A percentile compares a stretch with the other conserved stretches of the same genome.
Evolutionary conservation across 495 filamentous ascomycete species (phyloP).

Genomic region (Eremomyces bilateralis): DNA sequence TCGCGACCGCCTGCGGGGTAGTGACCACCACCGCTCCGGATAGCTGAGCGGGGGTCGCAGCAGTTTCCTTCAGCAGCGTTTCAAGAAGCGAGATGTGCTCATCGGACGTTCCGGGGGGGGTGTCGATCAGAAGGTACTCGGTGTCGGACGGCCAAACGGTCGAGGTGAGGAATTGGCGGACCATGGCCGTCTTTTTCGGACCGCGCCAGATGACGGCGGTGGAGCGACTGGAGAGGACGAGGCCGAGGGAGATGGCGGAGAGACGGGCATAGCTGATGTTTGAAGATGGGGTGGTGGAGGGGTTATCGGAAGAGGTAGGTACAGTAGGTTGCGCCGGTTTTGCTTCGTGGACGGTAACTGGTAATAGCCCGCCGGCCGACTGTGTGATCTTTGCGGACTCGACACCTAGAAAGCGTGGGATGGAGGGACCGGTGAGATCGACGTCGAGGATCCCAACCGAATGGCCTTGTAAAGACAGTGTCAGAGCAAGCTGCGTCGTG

Average conservation of each 20-base stretch:
- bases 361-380: slow-evolving; percentile 72
- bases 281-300: slow-evolving; percentile 5
- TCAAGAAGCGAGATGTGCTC: slow-evolving; percentile 93
- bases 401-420: slow-evolving; percentile 79
- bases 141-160: slow-evolving; percentile 62
- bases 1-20: slow-evolving; percentile 84
- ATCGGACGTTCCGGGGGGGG: slow-evolving; percentile 87
- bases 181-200: slow-evolving; percentile 98
- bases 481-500: slow-evolving; percentile 83
- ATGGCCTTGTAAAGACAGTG: slow-evolving; percentile 61
- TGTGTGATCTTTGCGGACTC: slow-evolving; percentile 80
- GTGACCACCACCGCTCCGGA: slow-evolving; percentile 83
- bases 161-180: slow-evolving; percentile 80
- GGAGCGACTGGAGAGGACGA: slow-evolving; percentile 59
- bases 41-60: slow-evolving; percentile 24
- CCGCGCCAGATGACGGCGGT: slow-evolving; percentile 95
- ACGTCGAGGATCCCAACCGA: slow-evolving; percentile 90
- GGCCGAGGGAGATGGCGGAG: slow-evolving; percentile 81
- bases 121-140: slow-evolving; percentile 86
- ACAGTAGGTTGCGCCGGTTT: slow-evolving; percentile 17
- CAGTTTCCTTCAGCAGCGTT: slow-evolving; percentile 39
- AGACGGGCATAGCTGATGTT: slow-evolving; percentile 34
- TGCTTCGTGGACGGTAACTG: slow-evolving; percentile 50
- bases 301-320: slow-evolving; percentile 16
- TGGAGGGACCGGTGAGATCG: slow-evolving; percentile 88